Conservation (phyloP, 2,329 filamentous ascomycete genomes). For the Myriosclerotinia curreyana region DNA sequence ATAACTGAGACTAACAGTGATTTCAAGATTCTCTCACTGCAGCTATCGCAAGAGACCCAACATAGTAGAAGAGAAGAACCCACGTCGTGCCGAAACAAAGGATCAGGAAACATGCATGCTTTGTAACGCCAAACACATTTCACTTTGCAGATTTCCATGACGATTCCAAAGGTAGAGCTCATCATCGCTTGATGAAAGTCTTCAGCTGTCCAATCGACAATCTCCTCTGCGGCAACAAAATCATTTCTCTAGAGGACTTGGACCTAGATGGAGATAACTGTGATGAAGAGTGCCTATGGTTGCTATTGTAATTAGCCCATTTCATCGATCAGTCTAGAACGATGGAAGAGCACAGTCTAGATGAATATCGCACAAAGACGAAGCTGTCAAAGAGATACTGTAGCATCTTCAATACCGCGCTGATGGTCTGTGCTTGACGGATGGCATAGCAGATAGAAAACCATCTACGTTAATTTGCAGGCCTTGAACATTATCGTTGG, state of each 20-base stretch:
- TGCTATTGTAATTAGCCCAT: not conserved
- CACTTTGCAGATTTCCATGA: not conserved
- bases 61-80: not conserved
- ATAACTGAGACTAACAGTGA: not conserved
- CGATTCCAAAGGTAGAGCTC: not conserved
- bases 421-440: conserved; percentile 1
- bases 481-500: conserved; percentile 60
- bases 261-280: not conserved
- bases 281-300: not conserved
- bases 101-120: not conserved
- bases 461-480: conserved; percentile 50
- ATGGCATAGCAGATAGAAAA: not conserved
- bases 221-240: not conserved
- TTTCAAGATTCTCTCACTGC: not conserved
- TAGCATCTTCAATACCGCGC: too few species aligned
- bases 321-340: not conserved
- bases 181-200: not conserved
- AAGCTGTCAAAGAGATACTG: not conserved
- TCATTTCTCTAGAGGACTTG: not conserved
- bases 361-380: not conserved
- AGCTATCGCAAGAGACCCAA: too few species aligned
- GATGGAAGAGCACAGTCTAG: not conserved
- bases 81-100: not conserved
- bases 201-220: not conserved
- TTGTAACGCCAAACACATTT: not conserved